Percentiles rank a stretch among this genome's conserved stretches.
Evolutionary conservation across 2,329 filamentous ascomycete species (phyloP).

Genomic region (Fusarium fracticaudum): DNA sequence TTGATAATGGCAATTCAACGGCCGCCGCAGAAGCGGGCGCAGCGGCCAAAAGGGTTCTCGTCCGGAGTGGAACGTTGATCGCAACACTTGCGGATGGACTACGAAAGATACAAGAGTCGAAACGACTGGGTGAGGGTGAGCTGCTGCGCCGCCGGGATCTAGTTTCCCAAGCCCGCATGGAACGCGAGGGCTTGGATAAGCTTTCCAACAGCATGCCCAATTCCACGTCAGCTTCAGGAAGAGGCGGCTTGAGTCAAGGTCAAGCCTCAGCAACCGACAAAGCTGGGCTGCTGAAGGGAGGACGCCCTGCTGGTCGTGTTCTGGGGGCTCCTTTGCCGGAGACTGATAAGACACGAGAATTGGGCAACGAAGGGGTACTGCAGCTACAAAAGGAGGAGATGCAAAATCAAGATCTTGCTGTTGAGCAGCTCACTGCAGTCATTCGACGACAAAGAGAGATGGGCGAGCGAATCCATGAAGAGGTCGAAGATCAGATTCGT

Average conservation of each 20-base stretch:
- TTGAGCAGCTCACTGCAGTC: constrained; percentile 73
- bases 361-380: constrained; percentile 79
- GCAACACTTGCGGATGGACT: constrained; percentile 73
- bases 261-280: constrained; percentile 61
- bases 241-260: constrained; percentile 60
- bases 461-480: constrained; percentile 78
- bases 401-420: constrained; percentile 77
- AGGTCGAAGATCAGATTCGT: constrained; percentile 76
- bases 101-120: constrained; percentile 62
- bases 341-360: constrained; percentile 78
- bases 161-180: constrained; percentile 73
- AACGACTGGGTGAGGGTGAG: constrained; percentile 76
- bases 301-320: constrained; percentile 66
- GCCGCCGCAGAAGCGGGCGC: constrained; percentile 70
- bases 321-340: constrained; percentile 78
- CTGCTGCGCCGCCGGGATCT: constrained; percentile 76
- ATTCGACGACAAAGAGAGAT: constrained; percentile 80
- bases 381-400: constrained; percentile 80
- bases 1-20: constrained; percentile 52
- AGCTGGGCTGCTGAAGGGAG: constrained; percentile 56
- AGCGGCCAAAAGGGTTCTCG: constrained; percentile 77
- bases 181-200: constrained; percentile 79
- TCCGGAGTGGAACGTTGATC: constrained; percentile 73
- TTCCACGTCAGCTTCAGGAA: constrained; percentile 36
- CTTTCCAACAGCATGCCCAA: constrained; percentile 67